Conservation (phyloP, 2,329 filamentous ascomycete species). For the Zasmidium citrigriseum region DNA sequence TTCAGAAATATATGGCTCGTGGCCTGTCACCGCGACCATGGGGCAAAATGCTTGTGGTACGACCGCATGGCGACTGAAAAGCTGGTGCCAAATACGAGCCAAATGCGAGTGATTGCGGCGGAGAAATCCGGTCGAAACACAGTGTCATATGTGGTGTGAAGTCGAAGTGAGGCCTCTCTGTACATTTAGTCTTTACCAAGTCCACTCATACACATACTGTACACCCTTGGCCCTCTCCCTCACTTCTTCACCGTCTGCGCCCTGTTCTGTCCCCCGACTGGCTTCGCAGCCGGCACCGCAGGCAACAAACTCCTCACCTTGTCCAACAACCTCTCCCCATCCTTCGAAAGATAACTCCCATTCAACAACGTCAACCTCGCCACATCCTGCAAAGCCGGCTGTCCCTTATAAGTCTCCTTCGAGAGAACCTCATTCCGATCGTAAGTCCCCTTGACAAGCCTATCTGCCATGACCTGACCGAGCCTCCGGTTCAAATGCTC, state of each 20-base stretch:
- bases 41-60: too few relatives aligned
- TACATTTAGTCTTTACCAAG: too few relatives aligned
- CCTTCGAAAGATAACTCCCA: conserved; percentile 24
- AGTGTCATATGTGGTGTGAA: too few relatives aligned
- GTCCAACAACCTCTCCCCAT: conserved; percentile 34
- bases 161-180: too few relatives aligned
- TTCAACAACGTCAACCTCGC: conserved; percentile 26
- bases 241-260: background rate
- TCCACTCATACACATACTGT: too few relatives aligned
- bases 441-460: conserved; percentile 25
- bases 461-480: conserved; percentile 15
- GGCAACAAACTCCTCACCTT: conserved; percentile 30
- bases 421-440: background rate
- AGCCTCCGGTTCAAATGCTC: background rate
- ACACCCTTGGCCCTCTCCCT: too few relatives aligned
- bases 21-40: too few relatives aligned
- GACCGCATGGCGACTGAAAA: too few relatives aligned
- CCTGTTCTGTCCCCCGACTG: background rate
- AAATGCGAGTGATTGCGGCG: too few relatives aligned
- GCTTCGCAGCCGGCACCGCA: background rate
- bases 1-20: too few relatives aligned
- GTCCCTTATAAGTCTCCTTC: conserved; percentile 3
- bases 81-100: too few relatives aligned
- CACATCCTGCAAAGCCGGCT: conserved; percentile 21
- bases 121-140: too few relatives aligned